Conservation (phyloP, 768 basidiomycete species). For the Tricholoma hemisulphureum region DNA sequence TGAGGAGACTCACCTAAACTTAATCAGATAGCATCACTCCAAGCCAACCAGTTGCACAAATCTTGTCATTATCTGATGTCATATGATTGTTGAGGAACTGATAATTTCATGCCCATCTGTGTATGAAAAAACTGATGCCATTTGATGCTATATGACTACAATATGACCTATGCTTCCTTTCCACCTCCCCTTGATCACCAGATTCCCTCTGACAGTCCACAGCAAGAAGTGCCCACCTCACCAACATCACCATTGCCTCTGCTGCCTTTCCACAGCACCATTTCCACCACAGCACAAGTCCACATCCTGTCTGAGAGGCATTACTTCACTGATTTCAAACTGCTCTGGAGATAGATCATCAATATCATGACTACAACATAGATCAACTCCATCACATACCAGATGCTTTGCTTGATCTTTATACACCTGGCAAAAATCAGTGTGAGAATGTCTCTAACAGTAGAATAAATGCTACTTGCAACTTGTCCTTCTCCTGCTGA, state of each 20-base stretch:
- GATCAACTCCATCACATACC: neutral
- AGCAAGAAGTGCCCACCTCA: neutral
- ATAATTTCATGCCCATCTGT: too few relatives aligned
- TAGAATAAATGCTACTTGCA: neutral
- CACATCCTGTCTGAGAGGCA: neutral
- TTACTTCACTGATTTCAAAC: neutral
- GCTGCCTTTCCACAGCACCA: neutral
- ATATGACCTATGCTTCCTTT: neutral
- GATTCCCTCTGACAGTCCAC: neutral
- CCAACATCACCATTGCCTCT: neutral
- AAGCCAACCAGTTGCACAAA: too few relatives aligned
- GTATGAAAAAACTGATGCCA: neutral
- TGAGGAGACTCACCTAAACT: too few relatives aligned
- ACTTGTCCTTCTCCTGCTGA: neutral
- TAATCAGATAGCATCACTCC: too few relatives aligned
- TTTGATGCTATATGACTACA: neutral
- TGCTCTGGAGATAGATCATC: neutral
- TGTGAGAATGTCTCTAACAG: neutral
- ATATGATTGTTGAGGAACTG: too few relatives aligned
- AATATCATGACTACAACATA: neutral
- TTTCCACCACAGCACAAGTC: neutral
- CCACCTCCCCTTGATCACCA: neutral
- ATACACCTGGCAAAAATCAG: neutral
- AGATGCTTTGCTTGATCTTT: neutral
- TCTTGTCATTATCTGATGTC: too few relatives aligned